Base-by-base conservation (phyloP, 2,329 filamentous ascomycete species). In the Hymenoscyphus occultus region DNA sequence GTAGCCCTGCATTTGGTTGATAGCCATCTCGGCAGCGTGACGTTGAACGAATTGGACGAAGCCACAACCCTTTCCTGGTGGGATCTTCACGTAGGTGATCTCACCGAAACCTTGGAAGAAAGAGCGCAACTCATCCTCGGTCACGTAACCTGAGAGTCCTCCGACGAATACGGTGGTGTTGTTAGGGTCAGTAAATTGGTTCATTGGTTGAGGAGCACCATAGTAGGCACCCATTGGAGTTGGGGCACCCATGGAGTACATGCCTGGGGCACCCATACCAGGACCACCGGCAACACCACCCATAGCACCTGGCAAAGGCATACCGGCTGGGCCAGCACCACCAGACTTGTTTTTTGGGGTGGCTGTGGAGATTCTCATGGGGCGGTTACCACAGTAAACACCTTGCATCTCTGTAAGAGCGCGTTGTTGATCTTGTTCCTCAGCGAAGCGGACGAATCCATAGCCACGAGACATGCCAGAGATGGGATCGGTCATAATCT, bases 1-100 rank as follows among this genome's bases (percentile, higher is more conserved):
- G 78, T 99, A 99, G 67, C 95, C 95, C 81, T 99, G 95, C 95
- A 99, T 99, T 81, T 99, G 95, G 82, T 99, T 99, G 86, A 99
- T 99, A 72, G 95, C 95, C 95, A 99, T 99, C 82, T 99, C 95
- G 14, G 95, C 95, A 62, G 95, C 95, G 76, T 99, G 95, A 71
- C 95, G 93, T 82, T 99, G 95, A 64, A 99, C 95, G 74, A 99
- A 99, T 80, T 99, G 95, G 66, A 99, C 95, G 77, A 99, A 99
- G 65, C 95, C 95, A 76, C 95, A 99, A 72, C 95, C 95, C 86
- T 99, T 99, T 81, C 95, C 95, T 70, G 95, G 94, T 62, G 95
- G 95, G 66, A 99, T 99, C 88, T 99, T 99, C 82, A 99, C 95
- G 78, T 99, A 99, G 74, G 95, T 99, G 77, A 99, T 99, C 78